Percentiles rank a stretch among this genome's conserved stretches.
These are phyloP conservation scores for Pseudogymnoascus sp. DNA, from an alignment of 2,329 filamentous ascomycete genomes.

Conservation along the genomic window DNA sequence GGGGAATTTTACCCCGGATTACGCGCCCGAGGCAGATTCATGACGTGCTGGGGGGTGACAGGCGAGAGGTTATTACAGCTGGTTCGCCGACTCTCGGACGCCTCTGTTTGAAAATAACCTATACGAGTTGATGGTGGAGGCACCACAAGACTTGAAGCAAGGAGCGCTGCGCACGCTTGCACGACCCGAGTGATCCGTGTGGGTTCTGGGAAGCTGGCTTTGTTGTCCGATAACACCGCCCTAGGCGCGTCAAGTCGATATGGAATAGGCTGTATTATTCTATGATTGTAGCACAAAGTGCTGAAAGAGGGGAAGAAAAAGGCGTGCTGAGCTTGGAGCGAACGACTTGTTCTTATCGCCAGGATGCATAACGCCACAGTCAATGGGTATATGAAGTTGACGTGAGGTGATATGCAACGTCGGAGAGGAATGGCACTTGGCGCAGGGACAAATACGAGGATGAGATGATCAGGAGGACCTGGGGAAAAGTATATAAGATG, in stretches of 20 bases:
- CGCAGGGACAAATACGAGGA: background rate
- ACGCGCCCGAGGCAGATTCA: background rate
- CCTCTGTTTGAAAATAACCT: background rate
- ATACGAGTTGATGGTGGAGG: background rate
- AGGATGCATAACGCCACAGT: background rate
- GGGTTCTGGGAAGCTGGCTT: background rate
- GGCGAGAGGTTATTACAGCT: background rate
- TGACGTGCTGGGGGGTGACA: background rate
- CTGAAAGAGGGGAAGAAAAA: background rate
- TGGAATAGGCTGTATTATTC: background rate
- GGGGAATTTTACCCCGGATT: constrained; percentile 4
- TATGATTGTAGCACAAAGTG: background rate
- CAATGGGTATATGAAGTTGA: background rate
- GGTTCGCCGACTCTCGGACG: background rate
- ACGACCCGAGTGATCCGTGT: background rate
- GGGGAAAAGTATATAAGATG: background rate
- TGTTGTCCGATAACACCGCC: background rate
- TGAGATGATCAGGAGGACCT: background rate
- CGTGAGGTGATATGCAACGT: background rate
- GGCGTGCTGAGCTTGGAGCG: background rate
- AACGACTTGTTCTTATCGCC: background rate
- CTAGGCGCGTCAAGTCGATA: background rate
- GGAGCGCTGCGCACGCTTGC: background rate
- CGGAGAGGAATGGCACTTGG: background rate
- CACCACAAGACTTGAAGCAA: background rate